phyloP scores from a whole-genome alignment of 2,329 filamentous ascomycete genomes.

The Talaromyces rugulosus region DNA sequence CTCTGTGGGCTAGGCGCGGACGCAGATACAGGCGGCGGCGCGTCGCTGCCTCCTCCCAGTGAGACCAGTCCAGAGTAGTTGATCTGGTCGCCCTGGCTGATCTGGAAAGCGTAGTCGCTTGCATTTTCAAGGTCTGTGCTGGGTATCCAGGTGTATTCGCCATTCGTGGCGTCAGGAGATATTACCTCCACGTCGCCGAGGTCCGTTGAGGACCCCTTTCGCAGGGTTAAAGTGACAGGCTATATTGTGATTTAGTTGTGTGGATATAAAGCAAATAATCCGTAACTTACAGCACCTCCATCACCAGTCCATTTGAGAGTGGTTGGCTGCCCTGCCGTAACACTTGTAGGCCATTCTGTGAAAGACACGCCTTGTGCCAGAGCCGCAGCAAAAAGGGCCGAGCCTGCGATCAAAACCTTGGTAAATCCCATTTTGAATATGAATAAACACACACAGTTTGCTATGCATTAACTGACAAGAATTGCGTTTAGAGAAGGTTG shows the following conservation, averaged over 20 bases:
- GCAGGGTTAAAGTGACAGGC: constrained; percentile 54
- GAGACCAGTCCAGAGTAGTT: constrained; percentile 56
- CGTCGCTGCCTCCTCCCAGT: constrained; percentile 33
- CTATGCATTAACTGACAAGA: neutral
- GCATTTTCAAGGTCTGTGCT: constrained; percentile 38
- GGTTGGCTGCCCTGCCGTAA: constrained; percentile 47
- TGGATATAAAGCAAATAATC: constrained; percentile 15
- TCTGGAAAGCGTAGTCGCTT: constrained; percentile 56
- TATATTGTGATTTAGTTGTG: neutral
- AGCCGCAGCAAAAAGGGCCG: constrained; percentile 41
- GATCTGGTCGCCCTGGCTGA: constrained; percentile 46
- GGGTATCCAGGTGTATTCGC: constrained; percentile 51
- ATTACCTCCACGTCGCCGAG: constrained; percentile 49
- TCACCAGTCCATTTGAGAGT: constrained; percentile 48
- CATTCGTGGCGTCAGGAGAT: constrained; percentile 43
- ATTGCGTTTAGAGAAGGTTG: neutral
- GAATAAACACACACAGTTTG: neutral
- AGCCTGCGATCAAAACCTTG: constrained; percentile 44
- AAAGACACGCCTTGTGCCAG: constrained; percentile 49
- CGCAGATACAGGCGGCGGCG: neutral
- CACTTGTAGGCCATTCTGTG: constrained; percentile 47
- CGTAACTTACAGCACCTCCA: constrained; percentile 30
- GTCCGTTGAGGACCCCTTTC: constrained; percentile 48
- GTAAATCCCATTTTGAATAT: constrained; percentile 49
- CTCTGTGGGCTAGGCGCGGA: neutral